phyloP scores from a whole-genome alignment of 1,284 basidiomycete species.

The Apiotrichum domesticum region DNA sequence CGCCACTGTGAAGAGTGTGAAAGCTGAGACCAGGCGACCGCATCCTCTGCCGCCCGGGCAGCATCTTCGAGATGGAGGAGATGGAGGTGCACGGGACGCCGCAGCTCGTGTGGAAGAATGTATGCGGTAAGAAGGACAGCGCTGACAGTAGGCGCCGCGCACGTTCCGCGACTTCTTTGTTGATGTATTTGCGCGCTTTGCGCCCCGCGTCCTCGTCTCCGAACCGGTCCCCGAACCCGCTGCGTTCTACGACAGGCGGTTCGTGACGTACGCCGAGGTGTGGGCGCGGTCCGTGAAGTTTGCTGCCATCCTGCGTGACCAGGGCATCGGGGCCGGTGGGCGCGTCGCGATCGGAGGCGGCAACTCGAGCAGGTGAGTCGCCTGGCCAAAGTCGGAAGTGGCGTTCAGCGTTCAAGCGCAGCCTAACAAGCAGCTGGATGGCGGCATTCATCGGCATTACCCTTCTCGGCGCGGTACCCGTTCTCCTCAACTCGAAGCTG shows the following conservation, averaged over 20 bases:
- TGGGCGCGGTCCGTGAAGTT: conserved; percentile 16
- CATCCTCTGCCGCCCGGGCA: conserved; percentile 33
- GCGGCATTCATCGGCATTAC: conserved; percentile 28
- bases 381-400: not conserved
- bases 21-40: conserved; percentile 25
- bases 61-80: conserved; percentile 38
- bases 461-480: conserved; percentile 32
- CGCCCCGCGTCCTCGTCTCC: conserved; percentile 25
- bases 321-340: conserved; percentile 26
- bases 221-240: conserved; percentile 14
- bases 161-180: conserved; percentile 32
- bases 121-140: conserved; percentile 8
- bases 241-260: conserved; percentile 4
- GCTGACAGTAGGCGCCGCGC: conserved; percentile 19
- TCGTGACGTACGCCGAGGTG: conserved; percentile 27
- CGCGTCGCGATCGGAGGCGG: conserved; percentile 32
- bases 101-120: conserved; percentile 36
- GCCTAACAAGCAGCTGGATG: conserved; percentile 18
- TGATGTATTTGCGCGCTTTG: conserved; percentile 14
- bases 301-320: conserved; percentile 26
- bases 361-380: conserved; percentile 19
- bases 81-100: conserved; percentile 21
- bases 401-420: too few species aligned
- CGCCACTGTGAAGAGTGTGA: not conserved
- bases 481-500: conserved; percentile 39